Evolutionary conservation across 352 stramenopile species (phyloP), one percentile per base, ranked within the genome.

Genomic region (Globisporangium solare): DNA sequence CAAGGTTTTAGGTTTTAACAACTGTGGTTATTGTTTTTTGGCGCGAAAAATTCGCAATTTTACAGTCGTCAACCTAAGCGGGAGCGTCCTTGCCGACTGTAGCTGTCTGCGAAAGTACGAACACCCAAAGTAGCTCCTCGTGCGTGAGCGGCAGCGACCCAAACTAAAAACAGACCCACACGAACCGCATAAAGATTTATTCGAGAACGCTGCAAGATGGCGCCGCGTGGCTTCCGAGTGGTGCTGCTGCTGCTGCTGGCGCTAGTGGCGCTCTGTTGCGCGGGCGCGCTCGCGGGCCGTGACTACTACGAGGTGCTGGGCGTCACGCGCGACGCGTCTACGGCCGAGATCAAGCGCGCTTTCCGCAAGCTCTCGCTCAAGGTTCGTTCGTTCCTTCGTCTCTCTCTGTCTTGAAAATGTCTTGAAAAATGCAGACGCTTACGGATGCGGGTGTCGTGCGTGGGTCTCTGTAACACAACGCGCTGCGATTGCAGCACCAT

Each of bases 351-450:
- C 68, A 92, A 92, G 64, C 76, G 77, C 41, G 79, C 82, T 12
- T 97, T 96, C 64, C 75, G 86, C 59, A 95, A 95, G 66, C 69
- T 97, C 35, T 94, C 88, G 54, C 71, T 97, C 56, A 95, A 95
- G 71, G 81, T 91, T 49, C 18, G 20, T 6, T 20, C 10, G 27
- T 10, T 8, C 5, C 3, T 5, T 27, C 24, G n/a, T n/a, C n/a
- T n/a, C n/a, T n/a, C n/a, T n/a, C n/a, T n/a, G n/a, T n/a, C n/a
- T n/a, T n/a, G n/a, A n/a, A n/a, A n/a, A 10, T 35, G 27, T 35
- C 27, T 35, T 7, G 6, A 2, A 7, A 8, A 35, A 7, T 35
- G 27, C 27, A 10, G 21, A 43, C 53, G 17, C 27, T 10, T 27
- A 21, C 10, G 42, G 8, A 32, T 22, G 17, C 39, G 15, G 15